Percentiles rank a stretch among this genome's conserved stretches.
Conservation (phyloP, 805 yeast genomes). For the Zygoascus biomembranicola region DNA sequence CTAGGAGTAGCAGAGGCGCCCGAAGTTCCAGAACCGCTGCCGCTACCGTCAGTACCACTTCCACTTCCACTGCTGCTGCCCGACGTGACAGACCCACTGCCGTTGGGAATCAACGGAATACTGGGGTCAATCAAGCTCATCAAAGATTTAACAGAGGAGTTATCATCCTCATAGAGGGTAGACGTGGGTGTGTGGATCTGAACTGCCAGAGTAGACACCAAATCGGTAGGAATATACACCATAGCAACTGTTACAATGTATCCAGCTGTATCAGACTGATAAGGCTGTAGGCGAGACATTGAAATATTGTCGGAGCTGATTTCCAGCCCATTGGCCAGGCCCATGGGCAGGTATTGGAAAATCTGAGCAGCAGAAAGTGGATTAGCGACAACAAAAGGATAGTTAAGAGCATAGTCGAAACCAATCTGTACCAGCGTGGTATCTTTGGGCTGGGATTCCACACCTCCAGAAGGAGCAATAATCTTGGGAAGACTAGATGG, state of each 20-base stretch:
- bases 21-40: constrained; percentile 8
- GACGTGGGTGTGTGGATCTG: constrained; percentile 47
- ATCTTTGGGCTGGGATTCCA: constrained; percentile 38
- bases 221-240: constrained; percentile 62
- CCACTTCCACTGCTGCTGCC: constrained; percentile 10
- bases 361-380: constrained; percentile 77
- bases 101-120: constrained; percentile 38
- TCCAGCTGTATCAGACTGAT: constrained; percentile 42
- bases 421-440: constrained; percentile 63
- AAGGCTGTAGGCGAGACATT: constrained; percentile 70
- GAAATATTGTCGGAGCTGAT: constrained; percentile 36
- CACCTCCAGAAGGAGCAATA: constrained; percentile 54
- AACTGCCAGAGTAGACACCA: constrained; percentile 42
- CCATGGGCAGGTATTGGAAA: constrained; percentile 74
- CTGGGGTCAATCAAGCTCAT: constrained; percentile 65
- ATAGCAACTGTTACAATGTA: constrained; percentile 86
- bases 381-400: constrained; percentile 70
- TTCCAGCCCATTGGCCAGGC: constrained; percentile 55
- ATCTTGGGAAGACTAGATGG: constrained; percentile 52
- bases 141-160: constrained; percentile 46
- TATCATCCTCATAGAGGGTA: constrained; percentile 44
- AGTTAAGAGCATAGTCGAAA: constrained; percentile 70
- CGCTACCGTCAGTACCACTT: constrained; percentile 24
- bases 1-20: constrained; percentile 2
- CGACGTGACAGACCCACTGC: constrained; percentile 5